Evolutionary conservation across 1,139 yeast species (phyloP).

Genomic region (Saccharomyces hybrid): DNA sequence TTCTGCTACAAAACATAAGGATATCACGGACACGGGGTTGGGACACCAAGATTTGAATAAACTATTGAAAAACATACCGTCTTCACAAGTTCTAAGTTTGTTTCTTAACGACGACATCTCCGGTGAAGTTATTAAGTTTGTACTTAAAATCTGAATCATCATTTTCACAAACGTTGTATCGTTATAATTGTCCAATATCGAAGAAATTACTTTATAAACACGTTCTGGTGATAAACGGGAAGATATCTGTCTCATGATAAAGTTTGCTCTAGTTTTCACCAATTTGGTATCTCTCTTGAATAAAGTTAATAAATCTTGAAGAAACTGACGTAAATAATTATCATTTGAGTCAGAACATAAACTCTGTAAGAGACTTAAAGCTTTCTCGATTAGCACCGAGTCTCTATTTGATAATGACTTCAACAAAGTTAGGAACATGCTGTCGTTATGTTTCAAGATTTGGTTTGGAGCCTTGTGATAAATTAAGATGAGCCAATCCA

Average conservation of each 20-base stretch:
- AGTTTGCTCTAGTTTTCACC: slow-evolving; percentile 67
- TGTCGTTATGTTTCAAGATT: slow-evolving; percentile 51
- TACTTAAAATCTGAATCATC: slow-evolving; percentile 81
- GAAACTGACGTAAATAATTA: slow-evolving; percentile 66
- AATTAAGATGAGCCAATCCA: slow-evolving; percentile 85
- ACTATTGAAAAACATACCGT: slow-evolving; percentile 64
- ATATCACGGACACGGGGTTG: slow-evolving; percentile 81
- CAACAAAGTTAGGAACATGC: slow-evolving; percentile 68
- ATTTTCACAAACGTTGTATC: slow-evolving; percentile 69
- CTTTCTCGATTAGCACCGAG: slow-evolving; percentile 62
- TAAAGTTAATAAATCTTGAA: slow-evolving; percentile 59
- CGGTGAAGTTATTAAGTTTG: slow-evolving; percentile 80
- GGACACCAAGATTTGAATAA: slow-evolving; percentile 90
- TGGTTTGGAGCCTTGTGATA: slow-evolving; percentile 65
- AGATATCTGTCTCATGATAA: slow-evolving; percentile 78
- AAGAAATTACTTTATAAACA: slow-evolving; percentile 73
- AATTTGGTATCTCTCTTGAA: slow-evolving; percentile 61
- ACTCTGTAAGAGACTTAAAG: slow-evolving; percentile 64
- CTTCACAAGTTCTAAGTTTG: slow-evolving; percentile 55
- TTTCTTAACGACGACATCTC: slow-evolving; percentile 67
- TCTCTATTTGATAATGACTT: slow-evolving; percentile 82
- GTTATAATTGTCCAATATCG: slow-evolving; percentile 55
- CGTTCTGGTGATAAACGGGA: slow-evolving; percentile 74
- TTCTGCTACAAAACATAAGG: slow-evolving; percentile 79
- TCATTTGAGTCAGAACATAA: slow-evolving; percentile 74